phyloP scores from a whole-genome alignment of 768 basidiomycete species.

The Russula brevipes region DNA sequence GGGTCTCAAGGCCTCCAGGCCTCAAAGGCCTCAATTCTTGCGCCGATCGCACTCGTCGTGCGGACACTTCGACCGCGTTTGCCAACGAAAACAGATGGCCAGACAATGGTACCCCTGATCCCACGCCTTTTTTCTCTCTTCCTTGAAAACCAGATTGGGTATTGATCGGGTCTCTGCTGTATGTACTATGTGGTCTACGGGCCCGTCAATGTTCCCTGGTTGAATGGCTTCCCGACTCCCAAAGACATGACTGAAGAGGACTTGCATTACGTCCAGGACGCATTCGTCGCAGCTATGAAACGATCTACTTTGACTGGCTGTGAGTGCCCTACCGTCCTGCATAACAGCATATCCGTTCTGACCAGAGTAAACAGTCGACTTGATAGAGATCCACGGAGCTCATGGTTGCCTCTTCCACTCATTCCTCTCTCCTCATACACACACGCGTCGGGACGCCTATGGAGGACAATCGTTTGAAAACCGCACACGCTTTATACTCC shows the following conservation, averaged over 20 bases:
- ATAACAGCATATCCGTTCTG: background rate
- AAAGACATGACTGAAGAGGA: slow-evolving; percentile 52
- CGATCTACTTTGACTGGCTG: slow-evolving; percentile 60
- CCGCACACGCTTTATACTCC: slow-evolving; percentile 58
- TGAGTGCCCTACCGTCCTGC: slow-evolving; percentile 30
- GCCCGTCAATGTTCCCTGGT: slow-evolving; percentile 55
- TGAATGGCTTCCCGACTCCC: slow-evolving; percentile 48
- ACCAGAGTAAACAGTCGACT: slow-evolving; percentile 43
- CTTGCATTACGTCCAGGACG: slow-evolving; percentile 52
- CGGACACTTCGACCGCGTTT: slow-evolving; percentile 28
- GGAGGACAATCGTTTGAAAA: slow-evolving; percentile 67
- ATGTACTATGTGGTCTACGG: slow-evolving; percentile 56
- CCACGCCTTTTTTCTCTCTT: background rate
- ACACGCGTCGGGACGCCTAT: slow-evolving; percentile 63
- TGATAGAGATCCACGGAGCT: slow-evolving; percentile 68
- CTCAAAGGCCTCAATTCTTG: slow-evolving; percentile 57
- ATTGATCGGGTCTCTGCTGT: background rate
- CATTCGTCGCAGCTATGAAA: slow-evolving; percentile 50
- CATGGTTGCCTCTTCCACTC: slow-evolving; percentile 65
- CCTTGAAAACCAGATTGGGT: background rate
- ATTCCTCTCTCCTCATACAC: slow-evolving; percentile 71
- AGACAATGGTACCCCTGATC: slow-evolving; percentile 7
- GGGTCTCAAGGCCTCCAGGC: too few relatives aligned
- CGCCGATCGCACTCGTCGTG: slow-evolving; percentile 32
- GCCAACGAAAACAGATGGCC: slow-evolving; percentile 17